Evolutionary conservation across 257 asterid genomes (phyloP).

Genomic region (Solanum stenotomum): DNA sequence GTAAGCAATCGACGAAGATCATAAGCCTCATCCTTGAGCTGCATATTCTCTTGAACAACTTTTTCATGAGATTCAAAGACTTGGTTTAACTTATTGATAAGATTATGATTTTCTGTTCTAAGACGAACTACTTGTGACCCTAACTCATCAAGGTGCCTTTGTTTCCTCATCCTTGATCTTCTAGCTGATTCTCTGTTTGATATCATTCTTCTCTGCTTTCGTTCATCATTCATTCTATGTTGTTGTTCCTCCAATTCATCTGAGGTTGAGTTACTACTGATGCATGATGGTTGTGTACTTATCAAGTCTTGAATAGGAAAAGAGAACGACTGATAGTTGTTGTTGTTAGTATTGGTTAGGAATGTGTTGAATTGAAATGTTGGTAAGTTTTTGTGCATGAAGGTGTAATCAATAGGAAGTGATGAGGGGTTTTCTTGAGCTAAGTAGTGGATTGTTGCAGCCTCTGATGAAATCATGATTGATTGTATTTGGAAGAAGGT

Average conservation of each 20-base stretch:
- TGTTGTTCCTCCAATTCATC: constrained; percentile 43
- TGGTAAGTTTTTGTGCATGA: constrained; percentile 30
- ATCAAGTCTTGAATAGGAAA: constrained; percentile 23
- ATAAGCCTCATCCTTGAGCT: constrained; percentile 32
- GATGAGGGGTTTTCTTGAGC: constrained; percentile 26
- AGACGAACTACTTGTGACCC: constrained; percentile 33
- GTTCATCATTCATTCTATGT: constrained; percentile 16
- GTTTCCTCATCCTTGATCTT: constrained; percentile 57
- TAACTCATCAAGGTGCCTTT: constrained; percentile 49
- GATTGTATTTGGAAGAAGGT: neutral
- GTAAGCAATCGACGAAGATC: constrained; percentile 17
- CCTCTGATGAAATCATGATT: constrained; percentile 47
- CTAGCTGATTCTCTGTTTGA: constrained; percentile 61
- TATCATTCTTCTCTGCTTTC: constrained; percentile 46
- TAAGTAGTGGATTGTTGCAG: constrained; percentile 42
- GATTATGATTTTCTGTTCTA: constrained; percentile 16
- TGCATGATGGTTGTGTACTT: neutral
- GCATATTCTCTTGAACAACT: constrained; percentile 21
- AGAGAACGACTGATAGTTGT: neutral
- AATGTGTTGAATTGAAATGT: constrained; percentile 29
- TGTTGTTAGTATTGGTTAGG: constrained; percentile 9
- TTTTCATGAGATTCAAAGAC: constrained; percentile 20
- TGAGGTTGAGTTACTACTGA: constrained; percentile 38
- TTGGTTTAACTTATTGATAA: constrained; percentile 24
- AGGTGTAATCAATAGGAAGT: constrained; percentile 27